Conservation (phyloP, 495 filamentous ascomycete genomes). For the Penicillium lividum region DNA sequence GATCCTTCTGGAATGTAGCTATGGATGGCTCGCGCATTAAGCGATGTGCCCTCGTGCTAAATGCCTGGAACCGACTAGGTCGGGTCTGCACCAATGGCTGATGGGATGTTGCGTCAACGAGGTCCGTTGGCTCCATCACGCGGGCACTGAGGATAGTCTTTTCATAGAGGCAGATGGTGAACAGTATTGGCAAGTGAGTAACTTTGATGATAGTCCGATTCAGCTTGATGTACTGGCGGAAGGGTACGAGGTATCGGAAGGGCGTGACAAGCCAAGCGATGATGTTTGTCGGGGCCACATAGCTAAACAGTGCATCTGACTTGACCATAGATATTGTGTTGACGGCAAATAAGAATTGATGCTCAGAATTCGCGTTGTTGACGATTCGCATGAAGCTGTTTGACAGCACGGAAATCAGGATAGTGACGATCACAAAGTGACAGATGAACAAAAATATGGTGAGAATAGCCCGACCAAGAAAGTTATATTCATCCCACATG, state of each 20-base stretch:
- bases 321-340: slow-evolving; percentile 97
- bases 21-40: slow-evolving; percentile 79
- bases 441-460: slow-evolving; percentile 86
- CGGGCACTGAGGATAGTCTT: slow-evolving; percentile 66
- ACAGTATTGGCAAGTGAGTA: slow-evolving; percentile 84
- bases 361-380: slow-evolving; percentile 87
- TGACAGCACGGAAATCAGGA: slow-evolving; percentile 87
- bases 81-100: slow-evolving; percentile 32
- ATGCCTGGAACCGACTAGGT: slow-evolving; percentile 59
- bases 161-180: slow-evolving; percentile 85
- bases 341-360: slow-evolving; percentile 91
- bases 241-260: slow-evolving; percentile 72
- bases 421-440: slow-evolving; percentile 92
- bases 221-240: slow-evolving; percentile 73
- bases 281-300: slow-evolving; percentile 85
- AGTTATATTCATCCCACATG: slow-evolving; percentile 75
- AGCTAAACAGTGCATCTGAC: slow-evolving; percentile 89
- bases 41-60: slow-evolving; percentile 62
- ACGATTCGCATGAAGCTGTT: slow-evolving; percentile 95
- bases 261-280: slow-evolving; percentile 85
- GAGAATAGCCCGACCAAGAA: slow-evolving; percentile 71
- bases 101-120: slow-evolving; percentile 54
- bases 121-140: slow-evolving; percentile 74
- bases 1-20: slow-evolving; percentile 82
- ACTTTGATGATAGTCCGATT: slow-evolving; percentile 87